Evolutionary conservation across 2,329 filamentous ascomycete genomes (phyloP).

Genomic region (Coleophoma crateriformis): DNA sequence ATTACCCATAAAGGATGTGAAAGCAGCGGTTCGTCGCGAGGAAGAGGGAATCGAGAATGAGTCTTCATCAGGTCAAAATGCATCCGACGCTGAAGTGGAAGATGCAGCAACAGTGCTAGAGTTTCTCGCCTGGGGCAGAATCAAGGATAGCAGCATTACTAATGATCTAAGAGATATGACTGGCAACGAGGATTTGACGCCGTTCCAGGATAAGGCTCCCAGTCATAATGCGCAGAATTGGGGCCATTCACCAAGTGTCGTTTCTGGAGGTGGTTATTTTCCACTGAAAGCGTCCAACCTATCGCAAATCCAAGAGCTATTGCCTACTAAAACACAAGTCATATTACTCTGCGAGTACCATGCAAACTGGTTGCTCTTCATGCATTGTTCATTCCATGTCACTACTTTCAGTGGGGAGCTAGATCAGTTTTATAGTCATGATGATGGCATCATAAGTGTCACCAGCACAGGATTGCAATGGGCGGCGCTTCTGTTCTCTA

Average conservation of each 20-base stretch:
- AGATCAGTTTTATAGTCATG: conserved; percentile 29
- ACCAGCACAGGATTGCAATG: conserved; percentile 35
- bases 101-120: conserved; percentile 41
- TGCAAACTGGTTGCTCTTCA: conserved; percentile 11
- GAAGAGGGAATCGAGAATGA: conserved; percentile 3
- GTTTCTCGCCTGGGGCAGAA: conserved; percentile 41
- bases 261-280: conserved; percentile 3
- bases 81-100: conserved; percentile 25
- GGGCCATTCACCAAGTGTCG: conserved; percentile 8
- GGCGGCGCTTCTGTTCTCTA: conserved; percentile 37
- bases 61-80: conserved; percentile 5
- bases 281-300: conserved; percentile 7
- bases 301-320: conserved; percentile 12
- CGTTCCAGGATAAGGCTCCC: conserved; percentile 11
- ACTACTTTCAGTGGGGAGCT: conserved; percentile 32
- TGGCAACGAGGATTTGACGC: conserved; percentile 2
- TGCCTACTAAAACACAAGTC: conserved; percentile 9
- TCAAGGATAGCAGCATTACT: conserved; percentile 31
- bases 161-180: conserved; percentile 9
- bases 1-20: not conserved
- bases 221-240: conserved; percentile 6
- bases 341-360: conserved; percentile 11
- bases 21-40: conserved; percentile 1
- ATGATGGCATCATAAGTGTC: conserved; percentile 27
- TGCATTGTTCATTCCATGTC: conserved; percentile 13